Percentiles rank a stretch among this genome's conserved stretches.
Evolutionary conservation across 2,329 filamentous ascomycete genomes (phyloP).

Genomic region (Colletotrichum viniferum): DNA sequence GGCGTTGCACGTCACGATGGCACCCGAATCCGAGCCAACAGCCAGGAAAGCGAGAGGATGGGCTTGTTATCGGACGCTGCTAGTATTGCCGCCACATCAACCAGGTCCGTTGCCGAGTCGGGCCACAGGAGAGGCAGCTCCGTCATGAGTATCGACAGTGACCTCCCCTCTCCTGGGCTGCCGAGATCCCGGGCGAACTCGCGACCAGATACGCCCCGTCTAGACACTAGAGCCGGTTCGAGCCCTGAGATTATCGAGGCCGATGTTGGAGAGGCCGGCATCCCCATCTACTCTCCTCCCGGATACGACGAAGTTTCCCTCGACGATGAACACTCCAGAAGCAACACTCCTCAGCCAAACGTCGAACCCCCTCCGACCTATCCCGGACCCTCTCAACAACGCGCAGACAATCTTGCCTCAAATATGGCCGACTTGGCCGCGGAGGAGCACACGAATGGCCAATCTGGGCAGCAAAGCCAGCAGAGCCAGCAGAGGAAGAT

Average conservation of each 20-base stretch:
- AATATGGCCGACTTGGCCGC: slow-evolving; percentile 22
- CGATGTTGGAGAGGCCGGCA: slow-evolving; percentile 50
- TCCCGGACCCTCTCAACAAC: slow-evolving; percentile 38
- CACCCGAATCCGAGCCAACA: slow-evolving; percentile 74
- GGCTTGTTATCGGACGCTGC: slow-evolving; percentile 76
- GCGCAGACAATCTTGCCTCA: slow-evolving; percentile 19
- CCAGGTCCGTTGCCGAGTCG: slow-evolving; percentile 36
- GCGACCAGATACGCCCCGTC: slow-evolving; percentile 43
- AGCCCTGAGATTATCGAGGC: slow-evolving; percentile 58
- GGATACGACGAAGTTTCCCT: slow-evolving; percentile 58
- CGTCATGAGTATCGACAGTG: slow-evolving; percentile 57
- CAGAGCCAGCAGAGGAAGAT: slow-evolving; percentile 28
- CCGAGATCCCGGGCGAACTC: slow-evolving; percentile 47
- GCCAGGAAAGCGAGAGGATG: slow-evolving; percentile 72
- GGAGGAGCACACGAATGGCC: slow-evolving; percentile 25
- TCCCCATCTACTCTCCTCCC: slow-evolving; percentile 51
- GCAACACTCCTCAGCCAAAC: slow-evolving; percentile 41
- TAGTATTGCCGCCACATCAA: slow-evolving; percentile 54
- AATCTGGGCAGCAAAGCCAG: slow-evolving; percentile 20
- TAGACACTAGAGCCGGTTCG: slow-evolving; percentile 48
- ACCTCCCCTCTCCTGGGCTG: slow-evolving; percentile 43
- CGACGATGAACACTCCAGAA: slow-evolving; percentile 41
- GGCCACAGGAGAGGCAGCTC: slow-evolving; percentile 55
- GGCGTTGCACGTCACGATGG: slow-evolving; percentile 81
- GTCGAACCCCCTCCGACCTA: slow-evolving; percentile 58